A percentile compares a stretch with the other conserved stretches of the same genome.
Evolutionary conservation across 345 rosid genomes (phyloP).

Genomic region (Gossypium thurberi): DNA sequence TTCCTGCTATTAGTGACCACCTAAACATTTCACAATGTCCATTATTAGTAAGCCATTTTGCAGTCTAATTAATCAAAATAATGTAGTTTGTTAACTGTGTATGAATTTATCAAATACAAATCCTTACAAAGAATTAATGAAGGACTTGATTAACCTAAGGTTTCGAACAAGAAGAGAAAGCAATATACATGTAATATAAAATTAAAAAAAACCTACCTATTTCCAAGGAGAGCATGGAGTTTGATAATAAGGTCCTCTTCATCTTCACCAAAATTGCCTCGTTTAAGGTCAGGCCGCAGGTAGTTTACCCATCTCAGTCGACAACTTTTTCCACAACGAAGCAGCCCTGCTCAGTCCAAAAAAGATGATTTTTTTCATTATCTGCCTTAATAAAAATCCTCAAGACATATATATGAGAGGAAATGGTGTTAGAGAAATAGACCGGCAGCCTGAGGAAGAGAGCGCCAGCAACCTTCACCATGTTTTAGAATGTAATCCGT

Average conservation of each 20-base stretch:
- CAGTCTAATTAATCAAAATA: too few relatives aligned
- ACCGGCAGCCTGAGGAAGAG: constrained; percentile 53
- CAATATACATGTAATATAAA: too few relatives aligned
- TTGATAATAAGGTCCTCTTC: constrained; percentile 17
- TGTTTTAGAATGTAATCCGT: constrained; percentile 34
- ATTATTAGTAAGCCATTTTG: neutral
- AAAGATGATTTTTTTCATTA: too few relatives aligned
- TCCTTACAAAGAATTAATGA: too few relatives aligned
- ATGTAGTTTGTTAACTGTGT: too few relatives aligned
- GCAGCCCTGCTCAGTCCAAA: constrained; percentile 5
- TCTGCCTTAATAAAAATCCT: too few relatives aligned
- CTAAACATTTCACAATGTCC: neutral
- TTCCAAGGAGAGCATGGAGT: constrained; percentile 13
- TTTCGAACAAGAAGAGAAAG: too few relatives aligned
- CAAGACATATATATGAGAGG: neutral
- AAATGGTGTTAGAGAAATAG: neutral
- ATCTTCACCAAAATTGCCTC: constrained; percentile 10
- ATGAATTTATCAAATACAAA: too few relatives aligned
- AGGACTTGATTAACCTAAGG: too few relatives aligned
- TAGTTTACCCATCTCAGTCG: constrained; percentile 16
- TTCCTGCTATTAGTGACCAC: constrained; percentile 13
- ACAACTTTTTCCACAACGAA: constrained; percentile 12
- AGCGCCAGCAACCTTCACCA: constrained; percentile 55
- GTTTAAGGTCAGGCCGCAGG: constrained; percentile 8
- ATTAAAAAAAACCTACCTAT: neutral